These are phyloP conservation scores for Neurospora africana DNA, from an alignment of 495 filamentous ascomycete genomes.

Conservation along the genomic window DNA sequence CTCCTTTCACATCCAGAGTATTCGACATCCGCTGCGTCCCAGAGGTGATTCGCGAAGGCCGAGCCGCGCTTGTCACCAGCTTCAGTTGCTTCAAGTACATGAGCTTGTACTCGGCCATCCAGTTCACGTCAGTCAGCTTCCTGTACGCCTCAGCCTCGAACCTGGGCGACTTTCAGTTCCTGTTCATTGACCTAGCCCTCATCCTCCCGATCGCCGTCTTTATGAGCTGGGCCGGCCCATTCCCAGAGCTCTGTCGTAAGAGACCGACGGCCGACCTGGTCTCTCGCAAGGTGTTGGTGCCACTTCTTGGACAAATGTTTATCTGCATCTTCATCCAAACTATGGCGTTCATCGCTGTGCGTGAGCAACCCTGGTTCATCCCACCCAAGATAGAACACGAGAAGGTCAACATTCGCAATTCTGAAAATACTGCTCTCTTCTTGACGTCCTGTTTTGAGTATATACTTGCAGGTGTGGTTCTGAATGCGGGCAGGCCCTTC, in stretches of 20 bases:
- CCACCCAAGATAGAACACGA: slow-evolving; percentile 65
- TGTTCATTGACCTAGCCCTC: slow-evolving; percentile 87
- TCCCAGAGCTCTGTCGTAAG: slow-evolving; percentile 66
- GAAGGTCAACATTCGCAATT: slow-evolving; percentile 76
- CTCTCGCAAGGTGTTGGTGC: slow-evolving; percentile 82
- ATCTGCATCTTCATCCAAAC: slow-evolving; percentile 72
- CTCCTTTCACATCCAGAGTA: slow-evolving; percentile 88
- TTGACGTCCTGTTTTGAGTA: slow-evolving; percentile 90
- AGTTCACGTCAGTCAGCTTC: slow-evolving; percentile 98
- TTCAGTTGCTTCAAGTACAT: slow-evolving; percentile 99
- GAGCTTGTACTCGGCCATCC: slow-evolving; percentile 97
- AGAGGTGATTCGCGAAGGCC: slow-evolving; percentile 87
- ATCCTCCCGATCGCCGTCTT: slow-evolving; percentile 96
- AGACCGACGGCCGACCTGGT: slow-evolving; percentile 88
- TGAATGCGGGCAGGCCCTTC: slow-evolving; percentile 85
- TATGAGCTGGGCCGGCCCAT: slow-evolving; percentile 93
- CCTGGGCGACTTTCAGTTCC: slow-evolving; percentile 94
- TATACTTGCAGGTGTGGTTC: slow-evolving; percentile 73
- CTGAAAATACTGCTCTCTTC: slow-evolving; percentile 85
- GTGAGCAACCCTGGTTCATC: slow-evolving; percentile 72
- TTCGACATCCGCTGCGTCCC: slow-evolving; percentile 98
- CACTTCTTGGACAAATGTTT: slow-evolving; percentile 80
- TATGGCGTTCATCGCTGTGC: slow-evolving; percentile 59
- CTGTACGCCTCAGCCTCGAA: slow-evolving; percentile 93
- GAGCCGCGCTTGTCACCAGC: slow-evolving; percentile 89